Evolutionary conservation across 2,329 filamentous ascomycete genomes (phyloP).

Genomic region (Trichoderma asperellum): DNA sequence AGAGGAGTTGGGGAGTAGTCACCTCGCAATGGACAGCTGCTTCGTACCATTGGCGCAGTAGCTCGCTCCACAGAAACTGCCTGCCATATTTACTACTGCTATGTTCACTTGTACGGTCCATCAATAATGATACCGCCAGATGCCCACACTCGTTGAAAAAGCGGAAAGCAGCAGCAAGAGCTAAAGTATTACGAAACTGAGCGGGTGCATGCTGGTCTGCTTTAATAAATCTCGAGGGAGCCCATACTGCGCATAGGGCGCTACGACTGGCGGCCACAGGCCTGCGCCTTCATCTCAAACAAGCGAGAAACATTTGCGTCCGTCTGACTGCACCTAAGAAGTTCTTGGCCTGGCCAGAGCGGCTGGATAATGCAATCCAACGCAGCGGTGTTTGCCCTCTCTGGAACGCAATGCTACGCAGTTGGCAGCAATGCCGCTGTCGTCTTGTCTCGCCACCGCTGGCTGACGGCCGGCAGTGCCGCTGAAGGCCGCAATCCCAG

Average conservation of each 20-base stretch:
- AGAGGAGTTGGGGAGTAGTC: background rate
- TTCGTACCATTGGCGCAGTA: constrained; percentile 2
- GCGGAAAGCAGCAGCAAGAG: background rate
- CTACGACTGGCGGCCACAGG: background rate
- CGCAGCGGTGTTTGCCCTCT: constrained; percentile 19
- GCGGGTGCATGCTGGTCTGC: background rate
- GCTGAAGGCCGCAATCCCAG: constrained; percentile 1
- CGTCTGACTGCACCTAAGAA: constrained; percentile 13
- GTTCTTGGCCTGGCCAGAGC: constrained; percentile 17
- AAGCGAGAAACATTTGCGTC: constrained; percentile 15
- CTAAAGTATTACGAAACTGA: background rate
- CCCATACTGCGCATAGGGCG: background rate
- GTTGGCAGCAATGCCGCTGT: background rate
- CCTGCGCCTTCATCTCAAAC: background rate
- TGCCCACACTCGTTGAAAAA: background rate
- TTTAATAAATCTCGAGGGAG: background rate
- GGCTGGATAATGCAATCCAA: constrained; percentile 14
- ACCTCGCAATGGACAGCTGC: background rate
- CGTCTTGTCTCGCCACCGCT: constrained; percentile 20
- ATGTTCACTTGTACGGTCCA: background rate
- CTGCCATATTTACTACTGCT: background rate
- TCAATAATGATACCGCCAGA: background rate
- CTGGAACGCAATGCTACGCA: constrained; percentile 23
- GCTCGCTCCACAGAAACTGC: constrained; percentile 7
- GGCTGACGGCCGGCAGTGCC: constrained; percentile 26